Evolutionary conservation across 257 asterid species (phyloP).

Genomic region (Gentiana straminea): DNA sequence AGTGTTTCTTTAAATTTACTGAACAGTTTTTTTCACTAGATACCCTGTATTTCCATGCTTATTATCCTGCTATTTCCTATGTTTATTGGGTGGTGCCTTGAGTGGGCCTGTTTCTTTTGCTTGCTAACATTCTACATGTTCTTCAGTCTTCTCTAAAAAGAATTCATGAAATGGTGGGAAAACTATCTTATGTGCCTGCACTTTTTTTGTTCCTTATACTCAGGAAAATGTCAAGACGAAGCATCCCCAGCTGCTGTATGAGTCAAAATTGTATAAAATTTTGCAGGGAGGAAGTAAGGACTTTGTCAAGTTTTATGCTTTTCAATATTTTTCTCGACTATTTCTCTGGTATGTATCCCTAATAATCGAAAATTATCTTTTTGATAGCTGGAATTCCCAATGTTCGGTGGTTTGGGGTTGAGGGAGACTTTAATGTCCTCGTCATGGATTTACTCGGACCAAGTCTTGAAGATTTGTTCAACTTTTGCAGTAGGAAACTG

Average conservation of each 20-base stretch:
- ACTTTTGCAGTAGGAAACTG: conserved; percentile 76
- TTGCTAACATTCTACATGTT: not conserved
- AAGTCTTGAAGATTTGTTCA: conserved; percentile 87
- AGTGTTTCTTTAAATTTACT: not conserved
- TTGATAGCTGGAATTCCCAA: conserved; percentile 71
- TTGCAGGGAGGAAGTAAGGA: conserved; percentile 85
- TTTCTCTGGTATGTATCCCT: conserved; percentile 10
- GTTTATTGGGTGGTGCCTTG: not conserved
- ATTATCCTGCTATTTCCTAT: not conserved
- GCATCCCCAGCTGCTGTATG: conserved; percentile 70
- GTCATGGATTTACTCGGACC: conserved; percentile 91
- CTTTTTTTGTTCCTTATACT: not conserved
- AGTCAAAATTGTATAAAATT: conserved; percentile 65
- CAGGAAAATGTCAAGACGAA: conserved; percentile 88
- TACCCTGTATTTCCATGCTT: not conserved
- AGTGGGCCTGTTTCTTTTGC: not conserved
- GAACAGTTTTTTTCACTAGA: not conserved
- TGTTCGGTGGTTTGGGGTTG: conserved; percentile 85
- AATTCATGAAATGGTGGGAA: not conserved
- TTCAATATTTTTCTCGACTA: not conserved
- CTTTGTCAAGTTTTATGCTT: conserved; percentile 14
- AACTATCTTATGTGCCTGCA: not conserved
- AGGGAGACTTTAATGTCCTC: conserved; percentile 87
- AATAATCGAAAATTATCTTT: conserved; percentile 7
- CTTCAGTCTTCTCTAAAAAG: not conserved